A percentile compares a stretch with the other conserved stretches of the same genome.
Conservation (phyloP, 2,329 filamentous ascomycete genomes). For the Trichoderma sp. region DNA sequence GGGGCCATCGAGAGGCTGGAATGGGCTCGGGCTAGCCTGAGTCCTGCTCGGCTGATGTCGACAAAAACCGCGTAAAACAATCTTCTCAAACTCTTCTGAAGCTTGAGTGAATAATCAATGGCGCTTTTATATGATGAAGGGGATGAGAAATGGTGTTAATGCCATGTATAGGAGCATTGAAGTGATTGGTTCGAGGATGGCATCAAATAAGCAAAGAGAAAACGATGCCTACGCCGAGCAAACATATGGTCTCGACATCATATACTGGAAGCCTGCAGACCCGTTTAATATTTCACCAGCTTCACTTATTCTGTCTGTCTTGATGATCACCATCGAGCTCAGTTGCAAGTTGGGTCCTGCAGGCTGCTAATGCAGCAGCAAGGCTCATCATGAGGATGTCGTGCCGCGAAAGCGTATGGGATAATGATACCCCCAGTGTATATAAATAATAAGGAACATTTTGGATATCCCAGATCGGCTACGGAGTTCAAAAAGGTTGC, state of each 20-base stretch:
- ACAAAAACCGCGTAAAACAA: constrained; percentile 60
- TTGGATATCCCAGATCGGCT: not conserved
- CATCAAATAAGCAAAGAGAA: not conserved
- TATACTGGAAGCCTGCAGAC: no score
- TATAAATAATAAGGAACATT: not conserved
- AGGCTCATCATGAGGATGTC: not conserved
- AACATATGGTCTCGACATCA: not conserved
- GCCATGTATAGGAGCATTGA: not conserved
- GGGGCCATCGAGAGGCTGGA: constrained; percentile 45
- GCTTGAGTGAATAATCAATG: not conserved
- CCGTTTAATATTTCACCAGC: not conserved
- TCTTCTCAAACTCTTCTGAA: constrained; percentile 65
- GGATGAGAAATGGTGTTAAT: not conserved
- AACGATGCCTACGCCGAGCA: not conserved
- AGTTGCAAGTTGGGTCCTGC: not conserved
- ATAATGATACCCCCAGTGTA: constrained; percentile 11
- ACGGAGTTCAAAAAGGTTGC: not conserved
- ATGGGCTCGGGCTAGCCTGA: constrained; percentile 21
- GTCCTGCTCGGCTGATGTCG: constrained; percentile 45
- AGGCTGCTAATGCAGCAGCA: not conserved
- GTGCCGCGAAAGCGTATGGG: not conserved
- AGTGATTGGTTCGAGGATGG: not conserved
- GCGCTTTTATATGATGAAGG: not conserved
- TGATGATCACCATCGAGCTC: not conserved
- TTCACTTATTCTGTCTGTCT: no score